phyloP scores from a whole-genome alignment of 208 protist genomes.

The Lotmaria passim region DNA sequence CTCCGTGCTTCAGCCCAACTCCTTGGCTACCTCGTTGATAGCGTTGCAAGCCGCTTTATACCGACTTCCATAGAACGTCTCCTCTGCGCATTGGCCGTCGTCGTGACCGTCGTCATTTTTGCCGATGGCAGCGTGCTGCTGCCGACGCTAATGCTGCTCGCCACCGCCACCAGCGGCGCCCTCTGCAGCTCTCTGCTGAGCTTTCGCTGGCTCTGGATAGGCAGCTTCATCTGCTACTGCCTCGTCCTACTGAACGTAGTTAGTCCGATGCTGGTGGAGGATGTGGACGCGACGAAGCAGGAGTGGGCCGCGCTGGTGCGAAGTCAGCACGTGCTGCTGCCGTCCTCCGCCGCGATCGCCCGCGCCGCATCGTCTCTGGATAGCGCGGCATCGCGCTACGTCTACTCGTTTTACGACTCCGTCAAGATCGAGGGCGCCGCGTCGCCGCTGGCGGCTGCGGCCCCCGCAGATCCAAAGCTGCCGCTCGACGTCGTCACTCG shows the following conservation, averaged over 20 bases:
- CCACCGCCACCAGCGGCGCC: constrained; percentile 14
- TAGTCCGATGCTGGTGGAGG: constrained; percentile 19
- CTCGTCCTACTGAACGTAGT: constrained; percentile 19
- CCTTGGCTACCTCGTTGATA: not conserved
- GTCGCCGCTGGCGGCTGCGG: constrained; percentile 3
- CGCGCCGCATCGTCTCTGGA: not conserved
- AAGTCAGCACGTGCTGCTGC: constrained; percentile 25
- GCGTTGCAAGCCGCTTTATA: not conserved
- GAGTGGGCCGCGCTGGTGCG: constrained; percentile 26
- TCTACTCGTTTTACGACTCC: constrained; percentile 27
- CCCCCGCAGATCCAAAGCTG: not conserved
- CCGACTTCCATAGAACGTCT: not conserved
- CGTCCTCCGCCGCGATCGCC: not conserved
- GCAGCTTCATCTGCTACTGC: constrained; percentile 23
- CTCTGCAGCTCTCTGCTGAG: constrained; percentile 40
- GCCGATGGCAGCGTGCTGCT: constrained; percentile 30
- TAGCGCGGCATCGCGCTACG: not conserved
- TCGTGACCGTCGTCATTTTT: constrained; percentile 11
- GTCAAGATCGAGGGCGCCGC: constrained; percentile 20
- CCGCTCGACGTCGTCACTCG: not conserved
- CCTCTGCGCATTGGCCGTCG: not conserved
- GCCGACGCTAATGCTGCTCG: constrained; percentile 18
- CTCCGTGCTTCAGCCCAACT: constrained; percentile 11
- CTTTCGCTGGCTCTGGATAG: constrained; percentile 34
- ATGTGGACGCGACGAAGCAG: constrained; percentile 1